Percentiles rank a stretch among this genome's conserved stretches.
Conservation (phyloP, 2,329 filamentous ascomycete species). For the Chaetomium sp. region DNA sequence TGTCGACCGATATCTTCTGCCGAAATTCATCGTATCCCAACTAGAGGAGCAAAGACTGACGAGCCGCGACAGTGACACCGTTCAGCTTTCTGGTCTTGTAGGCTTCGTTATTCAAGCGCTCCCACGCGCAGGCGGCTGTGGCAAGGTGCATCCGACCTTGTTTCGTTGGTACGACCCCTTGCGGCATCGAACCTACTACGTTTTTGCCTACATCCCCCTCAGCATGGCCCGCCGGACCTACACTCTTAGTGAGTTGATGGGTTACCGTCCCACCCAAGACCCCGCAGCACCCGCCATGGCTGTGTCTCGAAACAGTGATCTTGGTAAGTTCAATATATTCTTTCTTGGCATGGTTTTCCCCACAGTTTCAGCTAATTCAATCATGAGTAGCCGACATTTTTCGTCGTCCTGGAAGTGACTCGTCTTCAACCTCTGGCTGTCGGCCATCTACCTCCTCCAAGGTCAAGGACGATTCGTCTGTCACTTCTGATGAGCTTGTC, state of each 20-base stretch:
- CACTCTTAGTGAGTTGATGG: constrained; percentile 39
- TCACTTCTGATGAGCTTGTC: constrained; percentile 32
- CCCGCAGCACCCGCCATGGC: constrained; percentile 1
- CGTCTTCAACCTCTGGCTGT: constrained; percentile 11
- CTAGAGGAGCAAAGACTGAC: constrained; percentile 34
- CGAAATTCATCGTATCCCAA: constrained; percentile 36
- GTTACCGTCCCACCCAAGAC: constrained; percentile 26
- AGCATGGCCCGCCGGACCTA: constrained; percentile 41
- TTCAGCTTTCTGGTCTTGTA: constrained; percentile 29
- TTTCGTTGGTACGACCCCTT: constrained; percentile 34
- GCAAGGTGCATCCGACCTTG: constrained; percentile 31
- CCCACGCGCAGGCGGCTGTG: constrained; percentile 19
- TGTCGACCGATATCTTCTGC: constrained; percentile 12
- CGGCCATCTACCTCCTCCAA: neutral
- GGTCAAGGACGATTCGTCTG: constrained; percentile 30
- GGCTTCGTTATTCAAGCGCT: constrained; percentile 27
- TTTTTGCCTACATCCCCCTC: constrained; percentile 35
- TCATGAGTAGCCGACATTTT: constrained; percentile 25
- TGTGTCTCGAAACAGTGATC: constrained; percentile 28
- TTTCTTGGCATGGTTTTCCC: neutral
- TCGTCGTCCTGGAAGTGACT: constrained; percentile 18
- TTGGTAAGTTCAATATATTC: constrained; percentile 31
- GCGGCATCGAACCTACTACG: constrained; percentile 33
- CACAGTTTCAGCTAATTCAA: neutral
- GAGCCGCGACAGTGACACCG: constrained; percentile 27